Percentiles rank a stretch among this genome's conserved stretches.
Evolutionary conservation across 371 early-diverging fungal species (phyloP).

Genomic region (Mucor saturninus): DNA sequence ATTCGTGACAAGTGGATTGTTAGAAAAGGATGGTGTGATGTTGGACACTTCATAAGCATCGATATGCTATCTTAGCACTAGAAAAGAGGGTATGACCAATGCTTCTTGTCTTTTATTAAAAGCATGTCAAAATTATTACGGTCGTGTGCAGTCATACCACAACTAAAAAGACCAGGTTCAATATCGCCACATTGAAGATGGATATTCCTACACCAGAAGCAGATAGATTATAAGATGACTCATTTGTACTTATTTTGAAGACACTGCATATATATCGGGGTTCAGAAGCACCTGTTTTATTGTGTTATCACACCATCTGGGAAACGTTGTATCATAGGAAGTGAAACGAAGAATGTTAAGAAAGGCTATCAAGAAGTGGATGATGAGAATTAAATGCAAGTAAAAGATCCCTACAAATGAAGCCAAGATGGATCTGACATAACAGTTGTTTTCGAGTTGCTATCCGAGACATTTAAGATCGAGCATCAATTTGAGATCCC

Average conservation of each 20-base stretch:
- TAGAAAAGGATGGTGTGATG: slow-evolving; percentile 12
- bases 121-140: slow-evolving; percentile 34
- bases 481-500: slow-evolving; percentile 63
- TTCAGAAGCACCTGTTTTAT: slow-evolving; percentile 67
- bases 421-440: slow-evolving; percentile 72
- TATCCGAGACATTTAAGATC: slow-evolving; percentile 50
- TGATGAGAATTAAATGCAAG: slow-evolving; percentile 16
- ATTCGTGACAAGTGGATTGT: slow-evolving; percentile 38
- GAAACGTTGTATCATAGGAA: slow-evolving; percentile 56
- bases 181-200: slow-evolving; percentile 50
- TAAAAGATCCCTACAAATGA: slow-evolving; percentile 68
- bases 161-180: slow-evolving; percentile 37
- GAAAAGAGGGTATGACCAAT: slow-evolving; percentile 47
- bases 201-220: slow-evolving; percentile 22
- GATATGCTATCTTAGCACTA: slow-evolving; percentile 36
- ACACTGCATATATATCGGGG: slow-evolving; percentile 60
- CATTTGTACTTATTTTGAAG: slow-evolving; percentile 14
- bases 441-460: slow-evolving; percentile 66
- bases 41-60: slow-evolving; percentile 24
- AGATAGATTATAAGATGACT: background rate
- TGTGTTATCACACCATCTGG: slow-evolving; percentile 53
- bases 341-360: slow-evolving; percentile 39
- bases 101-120: slow-evolving; percentile 46
- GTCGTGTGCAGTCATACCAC: slow-evolving; percentile 46
- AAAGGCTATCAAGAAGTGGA: background rate